These are phyloP conservation scores for Avena sativa DNA, from an alignment of 176 grass and related monocot genomes.

Conservation along the genomic window DNA sequence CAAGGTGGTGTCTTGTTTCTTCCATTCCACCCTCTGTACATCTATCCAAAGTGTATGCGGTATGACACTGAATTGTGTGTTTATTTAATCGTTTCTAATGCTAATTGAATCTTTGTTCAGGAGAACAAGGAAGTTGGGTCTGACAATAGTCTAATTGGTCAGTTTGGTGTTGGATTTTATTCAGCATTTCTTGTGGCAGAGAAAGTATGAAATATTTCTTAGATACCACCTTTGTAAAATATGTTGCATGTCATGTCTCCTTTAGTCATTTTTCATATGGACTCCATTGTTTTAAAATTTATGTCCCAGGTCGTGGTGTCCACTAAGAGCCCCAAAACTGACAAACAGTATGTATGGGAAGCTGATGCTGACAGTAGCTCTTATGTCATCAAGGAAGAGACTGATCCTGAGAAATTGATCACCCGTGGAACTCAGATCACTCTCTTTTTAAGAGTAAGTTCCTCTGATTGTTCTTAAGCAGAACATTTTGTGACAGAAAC, in stretches of 20 bases:
- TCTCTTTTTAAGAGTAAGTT: conserved; percentile 75
- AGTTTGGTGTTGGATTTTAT: conserved; percentile 97
- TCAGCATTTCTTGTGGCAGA: conserved; percentile 96
- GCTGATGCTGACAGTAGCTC: conserved; percentile 88
- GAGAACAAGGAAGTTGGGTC: conserved; percentile 90
- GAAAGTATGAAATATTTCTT: conserved; percentile 50
- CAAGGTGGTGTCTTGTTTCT: conserved; percentile 49
- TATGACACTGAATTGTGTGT: neutral
- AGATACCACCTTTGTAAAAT: neutral
- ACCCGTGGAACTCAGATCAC: conserved; percentile 85
- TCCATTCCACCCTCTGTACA: neutral
- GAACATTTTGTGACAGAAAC: neutral
- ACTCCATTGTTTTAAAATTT: neutral
- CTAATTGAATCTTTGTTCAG: conserved; percentile 37
- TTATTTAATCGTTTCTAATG: conserved; percentile 12
- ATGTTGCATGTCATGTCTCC: neutral
- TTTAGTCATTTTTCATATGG: neutral
- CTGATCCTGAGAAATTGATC: conserved; percentile 75
- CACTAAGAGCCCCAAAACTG: conserved; percentile 87
- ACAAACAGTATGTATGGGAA: conserved; percentile 95
- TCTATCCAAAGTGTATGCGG: neutral
- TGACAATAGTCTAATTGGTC: conserved; percentile 91
- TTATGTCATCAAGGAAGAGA: conserved; percentile 88
- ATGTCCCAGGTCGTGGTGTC: conserved; percentile 72
- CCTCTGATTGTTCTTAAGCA: neutral